Conservation (phyloP, 257 asterid genomes). For the Marsdenia floribunda region DNA sequence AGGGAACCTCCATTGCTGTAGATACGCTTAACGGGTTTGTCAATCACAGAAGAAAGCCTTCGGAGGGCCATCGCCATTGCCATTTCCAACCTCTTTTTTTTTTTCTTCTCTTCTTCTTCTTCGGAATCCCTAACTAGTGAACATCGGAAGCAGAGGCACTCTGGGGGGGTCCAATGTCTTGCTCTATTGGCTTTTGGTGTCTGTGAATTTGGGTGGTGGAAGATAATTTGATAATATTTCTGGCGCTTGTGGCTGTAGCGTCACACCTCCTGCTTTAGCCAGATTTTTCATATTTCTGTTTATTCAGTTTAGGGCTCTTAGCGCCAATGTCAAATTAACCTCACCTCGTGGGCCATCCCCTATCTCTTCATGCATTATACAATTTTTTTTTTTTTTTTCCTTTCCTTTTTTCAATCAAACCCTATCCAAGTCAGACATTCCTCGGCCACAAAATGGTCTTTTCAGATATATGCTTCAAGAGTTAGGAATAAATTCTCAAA, state of each 20-base stretch:
- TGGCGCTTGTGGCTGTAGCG: constrained; percentile 21
- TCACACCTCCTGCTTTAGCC: neutral
- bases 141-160: neutral
- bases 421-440: constrained; percentile 26
- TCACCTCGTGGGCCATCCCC: neutral
- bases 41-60: constrained; percentile 62
- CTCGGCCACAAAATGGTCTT: constrained; percentile 22
- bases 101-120: constrained; percentile 1
- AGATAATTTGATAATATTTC: constrained; percentile 46
- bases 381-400: too few relatives aligned
- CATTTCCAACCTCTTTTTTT: neutral
- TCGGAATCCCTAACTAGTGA: neutral
- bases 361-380: too few relatives aligned
- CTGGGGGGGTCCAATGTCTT: neutral
- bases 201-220: constrained; percentile 54
- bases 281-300: constrained; percentile 17
- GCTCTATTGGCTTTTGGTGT: neutral
- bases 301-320: neutral
- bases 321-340: neutral
- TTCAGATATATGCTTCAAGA: neutral
- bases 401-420: neutral
- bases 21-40: constrained; percentile 57
- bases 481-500: too few relatives aligned
- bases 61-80: constrained; percentile 82
- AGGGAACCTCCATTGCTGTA: constrained; percentile 53